Conservation (phyloP, 345 rosid species). For the Bruguiera parviflora region DNA sequence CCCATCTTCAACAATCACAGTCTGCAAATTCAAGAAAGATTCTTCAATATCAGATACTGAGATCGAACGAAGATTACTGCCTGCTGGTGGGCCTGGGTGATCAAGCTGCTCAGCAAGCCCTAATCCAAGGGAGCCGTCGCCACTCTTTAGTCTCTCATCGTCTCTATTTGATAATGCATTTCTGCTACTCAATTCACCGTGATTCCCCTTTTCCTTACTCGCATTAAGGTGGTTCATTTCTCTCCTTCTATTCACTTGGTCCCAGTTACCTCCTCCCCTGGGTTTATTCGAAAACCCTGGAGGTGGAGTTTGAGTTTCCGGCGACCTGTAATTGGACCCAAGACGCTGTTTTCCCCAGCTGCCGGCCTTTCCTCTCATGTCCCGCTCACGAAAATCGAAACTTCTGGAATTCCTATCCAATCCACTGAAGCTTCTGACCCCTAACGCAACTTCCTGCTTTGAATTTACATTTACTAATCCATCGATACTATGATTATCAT, state of each 20-base stretch:
- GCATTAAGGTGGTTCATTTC: constrained; percentile 31
- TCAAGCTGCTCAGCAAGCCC: constrained; percentile 55
- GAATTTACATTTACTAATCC: constrained; percentile 34
- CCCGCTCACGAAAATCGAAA: constrained; percentile 30
- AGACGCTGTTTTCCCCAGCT: constrained; percentile 42
- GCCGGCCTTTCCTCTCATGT: constrained; percentile 21
- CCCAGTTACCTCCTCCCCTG: constrained; percentile 30
- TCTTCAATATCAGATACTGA: constrained; percentile 47
- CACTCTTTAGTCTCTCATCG: constrained; percentile 19
- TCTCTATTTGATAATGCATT: constrained; percentile 17
- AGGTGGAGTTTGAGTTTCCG: constrained; percentile 22
- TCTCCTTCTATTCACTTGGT: constrained; percentile 28
- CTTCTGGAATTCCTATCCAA: constrained; percentile 34
- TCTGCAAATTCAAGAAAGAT: constrained; percentile 34
- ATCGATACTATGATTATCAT: constrained; percentile 37
- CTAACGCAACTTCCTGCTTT: constrained; percentile 22
- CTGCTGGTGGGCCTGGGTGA: constrained; percentile 56
- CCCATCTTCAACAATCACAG: constrained; percentile 24
- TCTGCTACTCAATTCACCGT: constrained; percentile 26
- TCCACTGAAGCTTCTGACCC: constrained; percentile 19
- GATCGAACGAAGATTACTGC: constrained; percentile 52
- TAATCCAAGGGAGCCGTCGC: constrained; percentile 21
- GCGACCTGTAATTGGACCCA: constrained; percentile 33
- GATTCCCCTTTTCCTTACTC: constrained; percentile 28
- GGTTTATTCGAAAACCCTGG: constrained; percentile 46